Percentiles rank a stretch among this genome's conserved stretches.
These are phyloP conservation scores for Linanthus parryae DNA, from an alignment of 148 eudicot genomes.

Conservation along the genomic window DNA sequence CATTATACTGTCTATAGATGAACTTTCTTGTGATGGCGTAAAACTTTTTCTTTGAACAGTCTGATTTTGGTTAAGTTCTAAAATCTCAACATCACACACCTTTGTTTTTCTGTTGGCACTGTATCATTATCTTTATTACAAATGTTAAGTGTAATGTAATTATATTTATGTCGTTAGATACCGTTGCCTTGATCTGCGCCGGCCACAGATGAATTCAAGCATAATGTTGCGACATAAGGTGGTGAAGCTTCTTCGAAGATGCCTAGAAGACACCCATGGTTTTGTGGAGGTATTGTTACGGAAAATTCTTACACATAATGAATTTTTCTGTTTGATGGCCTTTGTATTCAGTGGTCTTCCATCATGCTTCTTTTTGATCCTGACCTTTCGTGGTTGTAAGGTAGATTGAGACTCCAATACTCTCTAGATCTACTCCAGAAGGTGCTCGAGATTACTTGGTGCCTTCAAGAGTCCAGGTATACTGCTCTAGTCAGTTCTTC, in stretches of 20 bases:
- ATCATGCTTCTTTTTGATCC: slow-evolving; percentile 22
- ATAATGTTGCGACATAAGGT: slow-evolving; percentile 76
- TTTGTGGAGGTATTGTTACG: slow-evolving; percentile 72
- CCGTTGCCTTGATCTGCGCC: slow-evolving; percentile 91
- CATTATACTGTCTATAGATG: no score
- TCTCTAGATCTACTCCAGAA: slow-evolving; percentile 96
- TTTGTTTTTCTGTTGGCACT: no score
- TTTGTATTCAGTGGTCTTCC: neutral
- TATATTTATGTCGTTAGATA: slow-evolving; percentile 58
- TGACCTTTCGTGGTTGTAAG: slow-evolving; percentile 57
- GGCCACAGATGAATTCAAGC: slow-evolving; percentile 65
- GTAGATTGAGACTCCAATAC: slow-evolving; percentile 99
- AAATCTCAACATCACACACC: no score
- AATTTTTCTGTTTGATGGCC: no score
- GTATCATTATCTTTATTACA: no score
- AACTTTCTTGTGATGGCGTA: no score
- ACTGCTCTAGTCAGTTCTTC: neutral
- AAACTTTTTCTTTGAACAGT: no score
- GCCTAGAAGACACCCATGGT: slow-evolving; percentile 80
- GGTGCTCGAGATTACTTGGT: slow-evolving; percentile 99
- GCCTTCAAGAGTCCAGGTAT: slow-evolving; percentile 98
- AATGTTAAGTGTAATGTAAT: no score
- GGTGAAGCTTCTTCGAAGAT: slow-evolving; percentile 73
- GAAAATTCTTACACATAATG: slow-evolving; percentile 4
- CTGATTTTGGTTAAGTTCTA: no score